A percentile compares a stretch with the other conserved stretches of the same genome.
Conservation (phyloP, 2,329 filamentous ascomycete genomes). For the Fusarium tricinctum region DNA sequence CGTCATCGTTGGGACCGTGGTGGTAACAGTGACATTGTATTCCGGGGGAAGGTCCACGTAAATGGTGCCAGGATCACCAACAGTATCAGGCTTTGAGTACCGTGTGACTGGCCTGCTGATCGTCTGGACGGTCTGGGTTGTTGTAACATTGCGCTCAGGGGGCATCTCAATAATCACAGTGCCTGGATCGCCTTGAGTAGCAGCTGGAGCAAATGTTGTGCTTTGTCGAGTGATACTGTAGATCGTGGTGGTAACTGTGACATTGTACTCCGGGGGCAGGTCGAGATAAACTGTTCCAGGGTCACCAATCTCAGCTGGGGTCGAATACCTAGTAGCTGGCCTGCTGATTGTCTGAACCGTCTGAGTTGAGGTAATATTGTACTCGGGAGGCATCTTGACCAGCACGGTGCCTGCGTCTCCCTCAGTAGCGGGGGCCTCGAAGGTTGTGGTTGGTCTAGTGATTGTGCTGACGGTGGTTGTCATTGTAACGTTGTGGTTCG, state of each 20-base stretch:
- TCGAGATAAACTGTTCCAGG: slow-evolving; percentile 22
- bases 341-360: slow-evolving; percentile 18
- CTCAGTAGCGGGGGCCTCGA: slow-evolving; percentile 17
- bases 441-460: slow-evolving; percentile 29
- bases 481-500: slow-evolving; percentile 28
- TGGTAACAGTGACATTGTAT: slow-evolving; percentile 32
- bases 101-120: slow-evolving; percentile 13
- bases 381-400: slow-evolving; percentile 25
- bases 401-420: slow-evolving; percentile 29
- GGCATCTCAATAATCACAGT: slow-evolving; percentile 23
- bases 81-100: slow-evolving; percentile 4
- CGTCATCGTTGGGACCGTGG: slow-evolving; percentile 16
- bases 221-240: slow-evolving; percentile 14
- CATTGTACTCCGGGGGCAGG: slow-evolving; percentile 18
- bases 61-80: slow-evolving; percentile 27
- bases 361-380: slow-evolving; percentile 27
- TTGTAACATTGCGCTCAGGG: slow-evolving; percentile 17
- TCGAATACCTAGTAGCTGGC: slow-evolving; percentile 17
- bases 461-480: slow-evolving; percentile 30
- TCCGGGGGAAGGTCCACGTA: slow-evolving; percentile 26
- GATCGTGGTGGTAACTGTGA: slow-evolving; percentile 20
- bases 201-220: slow-evolving; percentile 13
- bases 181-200: slow-evolving; percentile 16
- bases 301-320: slow-evolving; percentile 18
- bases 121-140: slow-evolving; percentile 9